phyloP scores from a whole-genome alignment of 1,139 yeast genomes.

The Schwanniomyces etchellsii region DNA sequence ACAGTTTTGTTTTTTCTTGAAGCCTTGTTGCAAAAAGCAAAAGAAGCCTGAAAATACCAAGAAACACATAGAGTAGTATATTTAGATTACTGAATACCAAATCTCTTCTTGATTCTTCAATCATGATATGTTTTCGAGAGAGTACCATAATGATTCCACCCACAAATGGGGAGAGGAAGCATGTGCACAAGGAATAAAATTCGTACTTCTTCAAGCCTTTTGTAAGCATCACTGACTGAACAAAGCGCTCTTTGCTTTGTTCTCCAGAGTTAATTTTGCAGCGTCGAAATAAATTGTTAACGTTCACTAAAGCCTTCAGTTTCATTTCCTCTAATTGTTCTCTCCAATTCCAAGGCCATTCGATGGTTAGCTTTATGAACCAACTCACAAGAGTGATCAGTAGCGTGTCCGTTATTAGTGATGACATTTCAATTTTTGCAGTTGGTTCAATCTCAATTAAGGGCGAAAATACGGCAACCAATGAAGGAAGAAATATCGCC shows the following conservation, averaged over 20 bases:
- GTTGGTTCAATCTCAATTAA: constrained; percentile 1
- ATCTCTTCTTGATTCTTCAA: constrained; percentile 21
- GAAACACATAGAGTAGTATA: constrained; percentile 22
- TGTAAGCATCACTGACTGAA: too few relatives aligned
- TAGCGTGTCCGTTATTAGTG: constrained; percentile 22
- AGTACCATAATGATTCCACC: constrained; percentile 21
- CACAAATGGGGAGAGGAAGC: constrained; percentile 18
- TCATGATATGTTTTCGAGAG: constrained; percentile 20
- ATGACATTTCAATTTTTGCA: constrained; percentile 8
- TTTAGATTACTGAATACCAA: constrained; percentile 30
- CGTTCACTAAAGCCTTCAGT: constrained; percentile 12
- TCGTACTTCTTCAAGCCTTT: constrained; percentile 21
- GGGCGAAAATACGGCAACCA: constrained; percentile 7
- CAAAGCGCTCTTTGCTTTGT: too few relatives aligned
- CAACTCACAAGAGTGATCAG: constrained; percentile 22
- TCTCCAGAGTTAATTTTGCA: too few relatives aligned
- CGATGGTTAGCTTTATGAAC: constrained; percentile 22
- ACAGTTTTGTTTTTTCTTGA: constrained; percentile 1
- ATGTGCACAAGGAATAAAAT: constrained; percentile 16
- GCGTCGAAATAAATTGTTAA: too few relatives aligned
- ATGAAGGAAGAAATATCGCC: constrained; percentile 7
- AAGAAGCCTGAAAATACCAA: constrained; percentile 21
- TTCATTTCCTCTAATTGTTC: constrained; percentile 18
- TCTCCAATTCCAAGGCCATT: constrained; percentile 36
- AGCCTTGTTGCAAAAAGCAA: constrained; percentile 4